Evolutionary conservation across 1,139 yeast genomes (phyloP).

Genomic region (Zygosaccharomyces sapae): DNA sequence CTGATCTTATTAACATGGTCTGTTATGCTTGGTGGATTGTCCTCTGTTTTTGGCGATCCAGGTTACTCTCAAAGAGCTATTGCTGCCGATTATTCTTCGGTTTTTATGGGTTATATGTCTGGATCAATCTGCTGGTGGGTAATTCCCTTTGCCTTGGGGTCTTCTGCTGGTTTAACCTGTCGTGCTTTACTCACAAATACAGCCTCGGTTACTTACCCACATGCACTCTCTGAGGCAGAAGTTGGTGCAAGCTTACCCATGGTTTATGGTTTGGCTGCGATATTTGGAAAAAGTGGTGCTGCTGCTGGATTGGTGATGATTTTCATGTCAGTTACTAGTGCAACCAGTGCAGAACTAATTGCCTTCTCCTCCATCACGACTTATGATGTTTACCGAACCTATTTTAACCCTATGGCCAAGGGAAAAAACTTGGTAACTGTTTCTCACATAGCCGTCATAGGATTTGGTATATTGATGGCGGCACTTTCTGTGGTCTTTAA

Average conservation of each 20-base stretch:
- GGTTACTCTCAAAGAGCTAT: conserved; percentile 42
- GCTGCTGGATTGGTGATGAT: conserved; percentile 49
- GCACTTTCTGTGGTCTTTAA: conserved; percentile 53
- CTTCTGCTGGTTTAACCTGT: conserved; percentile 50
- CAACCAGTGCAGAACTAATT: conserved; percentile 54
- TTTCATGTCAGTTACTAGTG: conserved; percentile 55
- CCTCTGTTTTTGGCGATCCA: conserved; percentile 41
- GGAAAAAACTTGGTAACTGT: conserved; percentile 47
- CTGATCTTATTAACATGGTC: conserved; percentile 32
- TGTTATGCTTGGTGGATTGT: conserved; percentile 26
- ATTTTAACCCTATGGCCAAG: conserved; percentile 48
- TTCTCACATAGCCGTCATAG: conserved; percentile 45
- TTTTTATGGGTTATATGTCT: conserved; percentile 39
- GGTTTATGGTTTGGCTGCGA: conserved; percentile 51
- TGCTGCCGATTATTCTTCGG: conserved; percentile 37
- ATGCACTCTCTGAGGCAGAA: conserved; percentile 43
- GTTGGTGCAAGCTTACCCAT: conserved; percentile 51
- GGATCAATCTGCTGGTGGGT: conserved; percentile 40
- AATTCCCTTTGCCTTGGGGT: conserved; percentile 36
- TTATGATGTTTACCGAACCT: conserved; percentile 51
- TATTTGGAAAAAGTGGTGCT: conserved; percentile 53
- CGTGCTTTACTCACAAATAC: conserved; percentile 46
- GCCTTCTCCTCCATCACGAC: conserved; percentile 54
- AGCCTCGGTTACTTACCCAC: conserved; percentile 51
- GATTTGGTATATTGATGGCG: conserved; percentile 50